phyloP scores from a whole-genome alignment of 2,329 filamentous ascomycete species.

The Byssoonygena ceratinophila region DNA sequence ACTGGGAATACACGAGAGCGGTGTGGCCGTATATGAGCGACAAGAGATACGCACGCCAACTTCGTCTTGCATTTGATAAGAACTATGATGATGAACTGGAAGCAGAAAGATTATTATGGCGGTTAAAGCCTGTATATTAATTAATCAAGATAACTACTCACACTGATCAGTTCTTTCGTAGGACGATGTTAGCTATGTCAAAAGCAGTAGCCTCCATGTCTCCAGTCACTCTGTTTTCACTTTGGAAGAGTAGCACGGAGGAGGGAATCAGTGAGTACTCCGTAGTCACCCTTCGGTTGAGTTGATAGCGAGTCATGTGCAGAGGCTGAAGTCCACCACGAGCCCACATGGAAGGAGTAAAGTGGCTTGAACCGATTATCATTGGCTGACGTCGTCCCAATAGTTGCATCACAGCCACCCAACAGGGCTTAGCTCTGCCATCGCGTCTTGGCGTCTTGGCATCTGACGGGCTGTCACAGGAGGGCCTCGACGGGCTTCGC shows the following conservation, averaged over 20 bases:
- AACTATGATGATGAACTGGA: slow-evolving; percentile 12
- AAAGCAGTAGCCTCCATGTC: too few relatives aligned
- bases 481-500: too few relatives aligned
- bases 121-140: neutral
- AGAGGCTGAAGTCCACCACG: neutral
- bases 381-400: neutral
- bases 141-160: too few relatives aligned
- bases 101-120: slow-evolving; percentile 3
- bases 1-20: slow-evolving; percentile 15
- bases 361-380: neutral
- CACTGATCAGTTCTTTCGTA: too few relatives aligned
- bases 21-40: slow-evolving; percentile 8
- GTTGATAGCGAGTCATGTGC: neutral
- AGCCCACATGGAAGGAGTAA: neutral
- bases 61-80: slow-evolving; percentile 12
- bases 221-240: too few relatives aligned
- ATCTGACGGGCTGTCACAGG: neutral
- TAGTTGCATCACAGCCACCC: neutral
- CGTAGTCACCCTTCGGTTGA: too few relatives aligned
- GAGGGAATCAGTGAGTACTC: too few relatives aligned
- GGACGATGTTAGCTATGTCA: too few relatives aligned
- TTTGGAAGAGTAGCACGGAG: too few relatives aligned
- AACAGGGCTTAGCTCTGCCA: neutral
- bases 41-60: neutral
- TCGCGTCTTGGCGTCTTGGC: neutral